Evolutionary conservation across 768 basidiomycete species (phyloP), one percentile per base, ranked within the genome.

Genomic region (Suillus occidentalis): DNA sequence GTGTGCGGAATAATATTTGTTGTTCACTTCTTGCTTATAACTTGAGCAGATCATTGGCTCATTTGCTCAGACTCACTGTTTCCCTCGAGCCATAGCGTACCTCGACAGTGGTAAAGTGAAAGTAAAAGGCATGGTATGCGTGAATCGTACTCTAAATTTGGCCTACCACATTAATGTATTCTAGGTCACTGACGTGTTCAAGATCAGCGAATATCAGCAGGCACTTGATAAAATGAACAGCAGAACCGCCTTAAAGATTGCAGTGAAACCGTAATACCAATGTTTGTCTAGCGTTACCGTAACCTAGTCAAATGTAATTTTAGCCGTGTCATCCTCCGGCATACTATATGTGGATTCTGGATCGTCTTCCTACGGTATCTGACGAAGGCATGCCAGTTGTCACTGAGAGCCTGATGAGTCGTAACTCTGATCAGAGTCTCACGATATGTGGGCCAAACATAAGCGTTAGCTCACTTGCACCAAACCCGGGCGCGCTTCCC

Each of bases 201-300:
- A 81, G 36, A 76, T 89, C 62, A 79, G 81, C 53, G 85, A 89
- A 60, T 89, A 84, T 72, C 85, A 88, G 73, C 78, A 84, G 68
- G 89, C 87, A 22, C 72, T 90, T 50, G 88, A 89, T 71, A 88
- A 84, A 79, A 82, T 90, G 84, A 84, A 83, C 63, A 85, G 84
- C 67, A 80, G 83, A 63, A 76, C 78, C 1, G 82, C 84, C n/a
- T 69, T 85, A 12, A 85, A 86, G 74, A 80, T 86, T 60, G 83
- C 78, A 7, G 79, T 86, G 28, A 84, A 81, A 69, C 82, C 83
- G n/a, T 77, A 69, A 77, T 53, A 4, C 16, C 25, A 50, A 16
- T 4, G 28, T 28, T 25, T 28, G 50, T 50, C 45, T 12, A 22
- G 45, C 2, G 45, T 47, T 47, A 12, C 45, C 2, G 45, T 47